phyloP scores from a whole-genome alignment of 225 moss, liverwort and hornwort genomes.

The Takakia lepidozioides region DNA sequence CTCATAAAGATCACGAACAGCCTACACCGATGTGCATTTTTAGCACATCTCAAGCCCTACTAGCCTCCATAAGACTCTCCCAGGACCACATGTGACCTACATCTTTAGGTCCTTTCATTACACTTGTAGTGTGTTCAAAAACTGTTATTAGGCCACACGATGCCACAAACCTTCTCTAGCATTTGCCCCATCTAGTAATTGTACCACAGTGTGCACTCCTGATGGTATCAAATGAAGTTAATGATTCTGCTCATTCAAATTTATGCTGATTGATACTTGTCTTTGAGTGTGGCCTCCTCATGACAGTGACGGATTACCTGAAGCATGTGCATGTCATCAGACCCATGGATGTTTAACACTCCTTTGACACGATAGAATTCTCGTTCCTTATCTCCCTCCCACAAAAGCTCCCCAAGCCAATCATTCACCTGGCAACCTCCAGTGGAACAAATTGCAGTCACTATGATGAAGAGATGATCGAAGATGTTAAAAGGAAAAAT shows the following conservation, averaged over 20 bases:
- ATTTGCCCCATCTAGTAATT: too few relatives aligned
- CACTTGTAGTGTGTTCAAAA: background rate
- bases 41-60: background rate
- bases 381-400: constrained; percentile 42
- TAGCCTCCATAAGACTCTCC: too few relatives aligned
- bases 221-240: background rate
- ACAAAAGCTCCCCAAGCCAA: constrained; percentile 71
- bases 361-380: constrained; percentile 85
- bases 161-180: too few relatives aligned
- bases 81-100: background rate
- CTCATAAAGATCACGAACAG: constrained; percentile 74
- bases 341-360: constrained; percentile 43
- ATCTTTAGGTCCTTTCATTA: too few relatives aligned
- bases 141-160: too few relatives aligned
- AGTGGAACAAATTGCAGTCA: too few relatives aligned
- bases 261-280: background rate
- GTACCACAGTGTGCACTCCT: too few relatives aligned
- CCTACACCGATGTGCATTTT: constrained; percentile 14
- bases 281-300: too few relatives aligned
- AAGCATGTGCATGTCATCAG: constrained; percentile 58
- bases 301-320: constrained; percentile 36
- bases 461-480: too few relatives aligned
- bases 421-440: constrained; percentile 52
- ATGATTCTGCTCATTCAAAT: background rate
- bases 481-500: too few relatives aligned